These are phyloP conservation scores for Streptanthus diversifolius DNA, from an alignment of 345 rosid species.

Conservation along the genomic window DNA sequence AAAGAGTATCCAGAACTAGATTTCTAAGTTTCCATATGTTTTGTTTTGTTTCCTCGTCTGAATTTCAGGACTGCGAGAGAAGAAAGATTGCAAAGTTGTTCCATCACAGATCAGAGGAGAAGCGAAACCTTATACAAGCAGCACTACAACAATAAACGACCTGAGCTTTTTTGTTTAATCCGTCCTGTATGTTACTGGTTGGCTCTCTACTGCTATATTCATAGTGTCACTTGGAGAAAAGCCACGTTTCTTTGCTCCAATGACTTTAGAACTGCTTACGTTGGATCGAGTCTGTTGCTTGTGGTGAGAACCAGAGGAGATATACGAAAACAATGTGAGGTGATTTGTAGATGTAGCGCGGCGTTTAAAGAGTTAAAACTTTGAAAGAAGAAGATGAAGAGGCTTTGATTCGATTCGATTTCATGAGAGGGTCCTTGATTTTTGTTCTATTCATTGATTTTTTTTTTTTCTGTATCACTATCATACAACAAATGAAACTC, in stretches of 20 bases:
- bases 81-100: slow-evolving; percentile 78
- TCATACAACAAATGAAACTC: not conserved
- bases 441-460: slow-evolving; percentile 36
- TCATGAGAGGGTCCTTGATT: slow-evolving; percentile 7
- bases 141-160: slow-evolving; percentile 37
- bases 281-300: slow-evolving; percentile 24
- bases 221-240: slow-evolving; percentile 15
- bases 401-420: slow-evolving; percentile 1
- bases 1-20: not conserved
- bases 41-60: not conserved
- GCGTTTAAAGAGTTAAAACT: slow-evolving; percentile 10
- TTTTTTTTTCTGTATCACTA: slow-evolving; percentile 23
- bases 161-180: not conserved
- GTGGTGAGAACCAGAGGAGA: slow-evolving; percentile 12
- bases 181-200: slow-evolving; percentile 10
- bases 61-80: slow-evolving; percentile 90
- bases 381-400: not conserved
- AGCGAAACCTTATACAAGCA: slow-evolving; percentile 41
- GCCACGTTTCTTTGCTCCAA: slow-evolving; percentile 10
- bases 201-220: slow-evolving; percentile 7
- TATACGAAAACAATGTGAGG: slow-evolving; percentile 17
- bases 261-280: slow-evolving; percentile 11
- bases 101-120: slow-evolving; percentile 80
- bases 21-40: not conserved
- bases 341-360: slow-evolving; percentile 22